Percentiles rank a stretch among this genome's conserved stretches.
These are phyloP conservation scores for Leonotis leonurus DNA, from an alignment of 257 asterid genomes.

Conservation along the genomic window DNA sequence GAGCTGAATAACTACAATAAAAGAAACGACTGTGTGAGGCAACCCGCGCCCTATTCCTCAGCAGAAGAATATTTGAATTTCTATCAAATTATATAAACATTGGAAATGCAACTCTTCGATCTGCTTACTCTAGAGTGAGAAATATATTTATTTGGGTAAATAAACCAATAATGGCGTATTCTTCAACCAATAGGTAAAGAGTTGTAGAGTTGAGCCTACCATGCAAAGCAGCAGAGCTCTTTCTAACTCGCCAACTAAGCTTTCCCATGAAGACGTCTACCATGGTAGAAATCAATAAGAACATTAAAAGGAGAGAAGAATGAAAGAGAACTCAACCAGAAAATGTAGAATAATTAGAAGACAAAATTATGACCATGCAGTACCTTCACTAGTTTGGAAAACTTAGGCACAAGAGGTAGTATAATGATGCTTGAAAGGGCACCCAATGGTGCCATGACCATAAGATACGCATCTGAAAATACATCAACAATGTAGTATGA, in stretches of 20 bases:
- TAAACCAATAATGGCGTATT: not conserved
- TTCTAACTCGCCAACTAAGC: conserved; percentile 22
- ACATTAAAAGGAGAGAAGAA: not conserved
- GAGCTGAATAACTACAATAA: too few relatives aligned
- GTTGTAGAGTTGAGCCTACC: conserved; percentile 22
- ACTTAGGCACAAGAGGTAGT: conserved; percentile 39
- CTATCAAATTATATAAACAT: not conserved
- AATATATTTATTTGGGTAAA: not conserved
- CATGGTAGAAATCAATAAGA: conserved; percentile 8
- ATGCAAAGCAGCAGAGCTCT: conserved; percentile 33
- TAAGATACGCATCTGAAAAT: conserved; percentile 39
- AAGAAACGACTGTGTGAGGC: not conserved
- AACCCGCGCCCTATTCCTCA: not conserved
- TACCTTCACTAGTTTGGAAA: conserved; percentile 40
- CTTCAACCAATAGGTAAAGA: not conserved
- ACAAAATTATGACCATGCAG: not conserved
- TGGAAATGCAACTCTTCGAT: not conserved
- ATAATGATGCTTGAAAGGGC: conserved; percentile 34
- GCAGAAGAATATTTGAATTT: too few relatives aligned
- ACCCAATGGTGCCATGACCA: conserved; percentile 49
- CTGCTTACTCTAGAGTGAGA: not conserved
- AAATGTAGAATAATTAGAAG: not conserved
- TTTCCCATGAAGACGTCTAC: conserved; percentile 37
- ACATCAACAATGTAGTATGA: not conserved
- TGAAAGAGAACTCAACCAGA: not conserved